Percentiles rank a stretch among this genome's conserved stretches.
These are phyloP conservation scores for Blumeria hordei DNA, from an alignment of 2,329 filamentous ascomycete genomes.

Conservation along the genomic window DNA sequence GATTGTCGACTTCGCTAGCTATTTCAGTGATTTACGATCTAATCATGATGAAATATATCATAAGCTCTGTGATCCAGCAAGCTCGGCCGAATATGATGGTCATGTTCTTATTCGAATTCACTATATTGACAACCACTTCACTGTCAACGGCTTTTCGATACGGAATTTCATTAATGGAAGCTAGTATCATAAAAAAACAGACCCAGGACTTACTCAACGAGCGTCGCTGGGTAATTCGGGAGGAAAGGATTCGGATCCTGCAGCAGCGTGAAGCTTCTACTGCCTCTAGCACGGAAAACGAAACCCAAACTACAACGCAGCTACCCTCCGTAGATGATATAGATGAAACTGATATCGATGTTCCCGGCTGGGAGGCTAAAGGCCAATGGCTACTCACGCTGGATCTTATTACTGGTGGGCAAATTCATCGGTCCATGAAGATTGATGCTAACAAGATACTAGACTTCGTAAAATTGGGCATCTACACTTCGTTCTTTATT, in stretches of 20 bases:
- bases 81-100: slow-evolving; percentile 98
- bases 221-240: slow-evolving; percentile 41
- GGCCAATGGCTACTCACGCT: slow-evolving; percentile 77
- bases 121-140: slow-evolving; percentile 60
- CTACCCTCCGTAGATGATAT: slow-evolving; percentile 48
- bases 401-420: slow-evolving; percentile 55
- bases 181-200: slow-evolving; percentile 50
- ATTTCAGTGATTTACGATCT: slow-evolving; percentile 61
- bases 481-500: slow-evolving; percentile 80
- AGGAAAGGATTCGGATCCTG: slow-evolving; percentile 27
- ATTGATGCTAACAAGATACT: slow-evolving; percentile 3
- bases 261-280: slow-evolving; percentile 16
- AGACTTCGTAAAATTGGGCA: slow-evolving; percentile 78
- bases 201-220: slow-evolving; percentile 43
- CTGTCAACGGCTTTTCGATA: slow-evolving; percentile 61
- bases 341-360: slow-evolving; percentile 83
- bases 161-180: slow-evolving; percentile 51
- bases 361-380: slow-evolving; percentile 90
- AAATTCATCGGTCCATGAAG: background rate
- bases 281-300: slow-evolving; percentile 16
- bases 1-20: slow-evolving; percentile 54
- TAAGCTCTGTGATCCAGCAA: slow-evolving; percentile 62
- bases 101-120: slow-evolving; percentile 97
- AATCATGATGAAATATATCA: slow-evolving; percentile 57
- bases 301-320: slow-evolving; percentile 16